Conservation (phyloP, 106 monocot species). For the Triglochin maritima region DNA sequence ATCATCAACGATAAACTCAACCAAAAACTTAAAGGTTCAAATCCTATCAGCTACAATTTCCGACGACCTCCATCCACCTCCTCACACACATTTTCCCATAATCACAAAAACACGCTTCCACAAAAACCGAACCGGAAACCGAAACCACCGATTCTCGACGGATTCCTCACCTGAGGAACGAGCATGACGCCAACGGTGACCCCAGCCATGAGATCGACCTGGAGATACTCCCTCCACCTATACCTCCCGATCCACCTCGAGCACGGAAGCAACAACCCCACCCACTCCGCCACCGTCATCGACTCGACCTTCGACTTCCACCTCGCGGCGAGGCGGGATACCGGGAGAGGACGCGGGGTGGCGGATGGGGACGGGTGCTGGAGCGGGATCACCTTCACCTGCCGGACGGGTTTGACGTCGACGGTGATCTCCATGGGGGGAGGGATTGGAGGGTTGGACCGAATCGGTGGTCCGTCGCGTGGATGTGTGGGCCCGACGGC, state of each 20-base stretch:
- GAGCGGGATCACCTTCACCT: slow-evolving; percentile 36
- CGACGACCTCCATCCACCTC: background rate
- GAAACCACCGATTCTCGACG: background rate
- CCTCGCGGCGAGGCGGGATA: background rate
- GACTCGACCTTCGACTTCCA: slow-evolving; percentile 14
- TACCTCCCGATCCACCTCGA: slow-evolving; percentile 73
- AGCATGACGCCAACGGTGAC: slow-evolving; percentile 98
- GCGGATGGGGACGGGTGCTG: slow-evolving; percentile 22
- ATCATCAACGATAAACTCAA: too few relatives aligned
- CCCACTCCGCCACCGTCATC: slow-evolving; percentile 43
- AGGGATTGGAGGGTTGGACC: too few relatives aligned
- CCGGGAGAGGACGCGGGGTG: background rate
- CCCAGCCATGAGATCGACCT: slow-evolving; percentile 86
- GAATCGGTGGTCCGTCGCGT: too few relatives aligned
- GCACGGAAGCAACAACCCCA: slow-evolving; percentile 60
- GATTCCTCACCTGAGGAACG: slow-evolving; percentile 63
- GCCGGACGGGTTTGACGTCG: slow-evolving; percentile 7
- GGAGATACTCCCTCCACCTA: slow-evolving; percentile 53
- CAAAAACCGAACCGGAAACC: background rate
- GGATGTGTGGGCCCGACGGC: too few relatives aligned
- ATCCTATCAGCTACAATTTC: too few relatives aligned
- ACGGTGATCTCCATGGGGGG: background rate
- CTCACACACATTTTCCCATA: background rate
- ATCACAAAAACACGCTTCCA: background rate
- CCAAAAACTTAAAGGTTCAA: too few relatives aligned